Evolutionary conservation across 768 basidiomycete genomes (phyloP).

Genomic region (Dendrothele bispora): DNA sequence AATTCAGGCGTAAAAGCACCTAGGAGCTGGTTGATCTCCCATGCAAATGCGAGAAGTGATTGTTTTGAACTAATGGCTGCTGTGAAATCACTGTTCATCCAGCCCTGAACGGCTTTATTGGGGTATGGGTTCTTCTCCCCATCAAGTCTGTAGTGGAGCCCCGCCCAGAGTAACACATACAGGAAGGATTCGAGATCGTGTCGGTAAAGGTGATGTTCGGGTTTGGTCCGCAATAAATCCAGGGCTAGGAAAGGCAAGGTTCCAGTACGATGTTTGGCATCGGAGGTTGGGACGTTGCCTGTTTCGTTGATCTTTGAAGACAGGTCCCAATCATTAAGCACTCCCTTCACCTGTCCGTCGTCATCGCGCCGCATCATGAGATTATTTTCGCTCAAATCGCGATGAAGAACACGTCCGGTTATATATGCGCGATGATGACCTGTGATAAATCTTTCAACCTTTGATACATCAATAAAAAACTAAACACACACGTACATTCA

Average conservation of each 20-base stretch:
- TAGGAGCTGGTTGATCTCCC: neutral
- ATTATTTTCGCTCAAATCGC: constrained; percentile 16
- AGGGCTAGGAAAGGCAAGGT: constrained; percentile 14
- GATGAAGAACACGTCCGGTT: constrained; percentile 13
- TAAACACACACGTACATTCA: constrained; percentile 8
- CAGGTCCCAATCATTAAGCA: constrained; percentile 11
- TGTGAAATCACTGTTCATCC: neutral
- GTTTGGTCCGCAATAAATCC: neutral
- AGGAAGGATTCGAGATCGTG: constrained; percentile 9
- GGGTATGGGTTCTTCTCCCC: neutral
- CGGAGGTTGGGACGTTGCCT: neutral
- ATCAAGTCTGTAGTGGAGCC: neutral
- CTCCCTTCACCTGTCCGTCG: neutral
- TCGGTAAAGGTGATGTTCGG: constrained; percentile 4
- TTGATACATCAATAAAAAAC: neutral
- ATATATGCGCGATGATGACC: constrained; percentile 9
- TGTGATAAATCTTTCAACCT: neutral
- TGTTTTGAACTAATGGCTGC: neutral
- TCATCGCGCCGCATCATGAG: constrained; percentile 11
- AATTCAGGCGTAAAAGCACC: neutral
- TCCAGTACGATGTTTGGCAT: constrained; percentile 8
- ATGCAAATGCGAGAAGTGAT: neutral
- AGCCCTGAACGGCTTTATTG: neutral
- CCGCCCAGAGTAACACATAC: constrained; percentile 5
- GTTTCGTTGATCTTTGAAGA: neutral